Evolutionary conservation across 345 rosid species (phyloP), one percentile per base, ranked within the genome.

Genomic region (Pistacia vera): DNA sequence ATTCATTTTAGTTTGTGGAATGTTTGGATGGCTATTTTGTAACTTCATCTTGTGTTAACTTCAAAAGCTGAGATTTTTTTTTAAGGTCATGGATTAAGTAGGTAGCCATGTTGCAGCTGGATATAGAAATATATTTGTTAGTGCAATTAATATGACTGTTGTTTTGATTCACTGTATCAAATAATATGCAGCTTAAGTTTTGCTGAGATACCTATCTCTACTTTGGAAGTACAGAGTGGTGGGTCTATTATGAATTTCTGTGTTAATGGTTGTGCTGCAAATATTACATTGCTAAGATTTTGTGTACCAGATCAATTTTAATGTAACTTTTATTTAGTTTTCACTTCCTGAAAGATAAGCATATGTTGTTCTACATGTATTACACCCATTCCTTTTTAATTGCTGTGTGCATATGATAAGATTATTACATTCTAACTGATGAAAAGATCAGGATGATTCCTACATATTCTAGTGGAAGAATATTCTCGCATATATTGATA

Each of bases 391-490:
- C 57, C 20, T 52, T 44, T 54, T 11, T 11, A 2, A 5, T 57
- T 71, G 30, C 18, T 6, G 8, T 69, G 20, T 69, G 46, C 48
- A 7, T 18, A 10, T 36, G 35, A 55, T 8, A 28, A 35, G 25
- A 35, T 36, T 69, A 54, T 35, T 17, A 18, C 8, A 54, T 18
- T 55, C 17, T 70, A 11, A n/a, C 61, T 4, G 30, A 61, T 18
- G 7, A 69, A 20, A 56, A 71, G 33, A 20, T 57, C 46, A 17
- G 64, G 64, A 38, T 20, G 38, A 71, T 71, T 71, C 17, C 20
- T 58, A 46, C 22, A 20, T 1, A 35, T 73, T 2, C 44, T 9
- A 30, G 33, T 48, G 54, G 54, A 33, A 58, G 8, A 54, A 51
- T 44, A 57, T 60, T 75, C 65, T 63, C 20, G 20, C 2, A 52